Percentiles rank a stretch among this genome's conserved stretches.
Evolutionary conservation across 495 filamentous ascomycete species (phyloP).

Genomic region (Mytilinidion resinicola): DNA sequence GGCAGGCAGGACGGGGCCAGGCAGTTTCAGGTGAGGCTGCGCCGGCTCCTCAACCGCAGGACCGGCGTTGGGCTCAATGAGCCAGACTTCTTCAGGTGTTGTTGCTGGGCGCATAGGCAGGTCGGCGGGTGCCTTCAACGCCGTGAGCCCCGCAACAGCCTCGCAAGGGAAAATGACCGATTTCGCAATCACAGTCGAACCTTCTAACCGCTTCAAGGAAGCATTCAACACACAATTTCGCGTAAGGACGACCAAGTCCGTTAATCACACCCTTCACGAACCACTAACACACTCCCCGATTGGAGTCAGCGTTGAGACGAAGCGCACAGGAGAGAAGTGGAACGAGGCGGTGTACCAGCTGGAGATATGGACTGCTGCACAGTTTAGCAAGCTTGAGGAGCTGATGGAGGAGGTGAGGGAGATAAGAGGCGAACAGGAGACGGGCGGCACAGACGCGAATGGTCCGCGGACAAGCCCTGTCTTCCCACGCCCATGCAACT

Average conservation of each 20-base stretch:
- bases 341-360: background rate
- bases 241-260: background rate
- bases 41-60: no score
- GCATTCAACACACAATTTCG: background rate
- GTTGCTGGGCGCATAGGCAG: no score
- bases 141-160: background rate
- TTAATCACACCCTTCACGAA: background rate
- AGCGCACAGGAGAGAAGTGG: background rate
- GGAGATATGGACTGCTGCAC: background rate
- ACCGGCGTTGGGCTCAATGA: no score
- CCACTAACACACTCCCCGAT: background rate
- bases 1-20: no score
- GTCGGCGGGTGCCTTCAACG: no score
- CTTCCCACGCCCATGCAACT: no score
- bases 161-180: background rate
- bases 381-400: background rate
- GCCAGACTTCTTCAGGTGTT: no score
- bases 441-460: background rate
- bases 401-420: background rate
- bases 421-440: background rate
- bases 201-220: background rate
- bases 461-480: background rate
- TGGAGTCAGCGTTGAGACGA: constrained; percentile 1
- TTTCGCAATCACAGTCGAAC: background rate
- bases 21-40: no score